Evolutionary conservation across 345 rosid species (phyloP).

Genomic region (Theobroma cacao): DNA sequence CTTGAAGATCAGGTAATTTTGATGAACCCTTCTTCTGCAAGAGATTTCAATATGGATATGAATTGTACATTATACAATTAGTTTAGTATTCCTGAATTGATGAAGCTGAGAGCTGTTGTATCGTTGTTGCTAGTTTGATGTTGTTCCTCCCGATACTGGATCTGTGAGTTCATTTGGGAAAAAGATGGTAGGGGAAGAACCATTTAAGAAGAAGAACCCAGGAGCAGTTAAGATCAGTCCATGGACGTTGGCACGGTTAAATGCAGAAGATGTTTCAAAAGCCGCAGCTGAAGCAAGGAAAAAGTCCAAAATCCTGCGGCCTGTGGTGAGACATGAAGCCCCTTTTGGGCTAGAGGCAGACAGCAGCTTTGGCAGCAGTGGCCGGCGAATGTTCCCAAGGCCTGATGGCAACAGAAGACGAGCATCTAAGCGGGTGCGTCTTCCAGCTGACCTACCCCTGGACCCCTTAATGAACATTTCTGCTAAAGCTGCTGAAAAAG

Average conservation of each 20-base stretch:
- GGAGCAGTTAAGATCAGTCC: conserved; percentile 87
- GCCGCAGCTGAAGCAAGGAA: conserved; percentile 97
- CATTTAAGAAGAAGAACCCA: conserved; percentile 63
- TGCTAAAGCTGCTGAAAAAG: conserved; percentile 37
- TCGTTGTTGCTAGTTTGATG: conserved; percentile 66
- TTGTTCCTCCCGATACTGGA: conserved; percentile 94
- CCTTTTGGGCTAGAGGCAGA: conserved; percentile 53
- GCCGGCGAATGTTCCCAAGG: conserved; percentile 65
- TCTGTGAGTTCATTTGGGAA: conserved; percentile 95
- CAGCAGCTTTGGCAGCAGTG: conserved; percentile 79
- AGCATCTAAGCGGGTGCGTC: conserved; percentile 60
- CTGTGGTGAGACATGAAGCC: conserved; percentile 55
- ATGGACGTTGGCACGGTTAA: conserved; percentile 87
- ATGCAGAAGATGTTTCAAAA: conserved; percentile 89
- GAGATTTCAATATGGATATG: not conserved
- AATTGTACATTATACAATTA: not conserved
- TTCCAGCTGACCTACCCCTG: conserved; percentile 73
- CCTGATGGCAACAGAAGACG: conserved; percentile 62
- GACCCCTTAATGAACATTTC: conserved; percentile 51
- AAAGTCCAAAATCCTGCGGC: conserved; percentile 84
- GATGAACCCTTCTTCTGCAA: not conserved
- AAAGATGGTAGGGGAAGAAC: conserved; percentile 59
- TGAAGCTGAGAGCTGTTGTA: not conserved
- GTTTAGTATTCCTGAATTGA: not conserved
- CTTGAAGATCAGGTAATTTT: conserved; percentile 89